phyloP scores from a whole-genome alignment of 176 grass and related monocot species.

The Rhynchospora tenuis region DNA sequence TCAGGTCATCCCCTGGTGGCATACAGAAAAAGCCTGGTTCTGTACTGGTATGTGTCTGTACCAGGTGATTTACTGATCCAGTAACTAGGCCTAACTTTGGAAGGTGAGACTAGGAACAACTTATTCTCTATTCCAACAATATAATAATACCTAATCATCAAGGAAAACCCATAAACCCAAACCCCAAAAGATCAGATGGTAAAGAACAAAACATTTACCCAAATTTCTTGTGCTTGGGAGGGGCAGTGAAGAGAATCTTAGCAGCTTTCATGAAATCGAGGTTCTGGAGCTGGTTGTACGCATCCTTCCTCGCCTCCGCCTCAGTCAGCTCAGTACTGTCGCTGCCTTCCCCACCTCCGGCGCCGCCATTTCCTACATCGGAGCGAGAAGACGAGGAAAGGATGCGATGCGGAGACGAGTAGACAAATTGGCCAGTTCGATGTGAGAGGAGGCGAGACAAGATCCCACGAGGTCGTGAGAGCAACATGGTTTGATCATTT shows the following conservation, averaged over 20 bases:
- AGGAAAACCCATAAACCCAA: neutral
- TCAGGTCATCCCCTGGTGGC: neutral
- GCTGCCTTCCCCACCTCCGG: neutral
- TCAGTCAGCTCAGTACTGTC: neutral
- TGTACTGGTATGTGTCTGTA: neutral
- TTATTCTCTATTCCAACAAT: neutral
- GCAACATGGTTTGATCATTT: neutral
- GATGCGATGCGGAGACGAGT: neutral
- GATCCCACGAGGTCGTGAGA: neutral
- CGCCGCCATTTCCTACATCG: neutral
- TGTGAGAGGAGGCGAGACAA: neutral
- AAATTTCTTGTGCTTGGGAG: constrained; percentile 34
- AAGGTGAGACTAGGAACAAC: neutral
- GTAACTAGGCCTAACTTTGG: neutral
- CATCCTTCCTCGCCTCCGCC: constrained; percentile 19
- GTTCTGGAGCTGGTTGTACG: constrained; percentile 29
- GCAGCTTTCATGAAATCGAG: constrained; percentile 36
- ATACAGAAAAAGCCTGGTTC: neutral
- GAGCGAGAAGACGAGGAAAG: constrained; percentile 1
- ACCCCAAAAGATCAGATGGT: neutral
- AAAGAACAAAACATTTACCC: constrained; percentile 22
- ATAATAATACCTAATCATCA: neutral
- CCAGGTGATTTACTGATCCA: neutral
- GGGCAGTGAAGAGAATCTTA: constrained; percentile 25
- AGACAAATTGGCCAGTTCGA: neutral